Evolutionary conservation across 176 grass and related monocot species (phyloP).

Genomic region (Aegilops bicornis): DNA sequence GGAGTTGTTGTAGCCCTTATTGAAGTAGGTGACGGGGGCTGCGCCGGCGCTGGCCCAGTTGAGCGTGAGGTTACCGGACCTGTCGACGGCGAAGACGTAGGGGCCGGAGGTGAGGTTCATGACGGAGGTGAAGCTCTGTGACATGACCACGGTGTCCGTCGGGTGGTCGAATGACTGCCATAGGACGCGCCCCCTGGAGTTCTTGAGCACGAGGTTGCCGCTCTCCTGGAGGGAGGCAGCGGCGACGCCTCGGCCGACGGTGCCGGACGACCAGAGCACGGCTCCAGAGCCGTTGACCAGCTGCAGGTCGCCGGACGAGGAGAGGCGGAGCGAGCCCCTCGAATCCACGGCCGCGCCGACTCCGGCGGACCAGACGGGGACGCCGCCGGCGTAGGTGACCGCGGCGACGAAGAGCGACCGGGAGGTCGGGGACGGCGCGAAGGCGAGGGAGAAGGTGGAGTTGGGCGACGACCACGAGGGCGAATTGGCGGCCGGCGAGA

Average conservation of each 20-base stretch:
- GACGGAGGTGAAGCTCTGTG: constrained; percentile 50
- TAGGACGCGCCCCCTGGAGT: constrained; percentile 15
- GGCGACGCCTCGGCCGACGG: constrained; percentile 34
- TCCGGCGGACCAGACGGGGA: constrained; percentile 59
- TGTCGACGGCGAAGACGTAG: constrained; percentile 61
- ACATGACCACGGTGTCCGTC: constrained; percentile 73
- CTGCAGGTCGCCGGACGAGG: constrained; percentile 56
- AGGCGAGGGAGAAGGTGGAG: constrained; percentile 53
- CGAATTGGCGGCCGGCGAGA: constrained; percentile 35
- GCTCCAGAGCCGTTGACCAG: constrained; percentile 62
- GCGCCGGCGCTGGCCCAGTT: constrained; percentile 25
- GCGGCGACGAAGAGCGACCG: constrained; percentile 66
- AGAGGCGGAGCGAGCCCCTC: constrained; percentile 58
- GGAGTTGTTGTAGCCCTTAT: constrained; percentile 65
- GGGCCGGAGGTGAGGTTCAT: constrained; percentile 44
- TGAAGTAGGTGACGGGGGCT: constrained; percentile 60
- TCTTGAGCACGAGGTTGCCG: constrained; percentile 69
- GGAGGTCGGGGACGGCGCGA: constrained; percentile 44
- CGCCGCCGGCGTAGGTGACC: constrained; percentile 54
- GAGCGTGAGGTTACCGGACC: constrained; percentile 72
- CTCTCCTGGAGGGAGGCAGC: constrained; percentile 45
- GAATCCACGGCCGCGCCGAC: constrained; percentile 54
- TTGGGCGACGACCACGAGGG: constrained; percentile 55
- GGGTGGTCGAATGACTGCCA: constrained; percentile 85
- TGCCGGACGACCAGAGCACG: constrained; percentile 68